Percentiles rank a stretch among this genome's conserved stretches.
Evolutionary conservation across 2,329 filamentous ascomycete species (phyloP).

Genomic region (Gnomoniopsis smithogilvyi): DNA sequence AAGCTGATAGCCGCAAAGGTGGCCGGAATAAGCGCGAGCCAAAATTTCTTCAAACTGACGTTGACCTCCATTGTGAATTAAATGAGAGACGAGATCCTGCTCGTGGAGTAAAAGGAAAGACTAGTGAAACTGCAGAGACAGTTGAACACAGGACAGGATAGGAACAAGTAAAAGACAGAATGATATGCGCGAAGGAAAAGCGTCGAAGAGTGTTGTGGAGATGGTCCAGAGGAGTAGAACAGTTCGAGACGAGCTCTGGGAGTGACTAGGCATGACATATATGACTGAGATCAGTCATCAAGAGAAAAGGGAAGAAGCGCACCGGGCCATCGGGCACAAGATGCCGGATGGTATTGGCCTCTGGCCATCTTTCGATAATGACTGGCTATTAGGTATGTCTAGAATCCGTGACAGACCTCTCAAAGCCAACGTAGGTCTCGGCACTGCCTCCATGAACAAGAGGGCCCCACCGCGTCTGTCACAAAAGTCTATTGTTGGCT

Average conservation of each 20-base stretch:
- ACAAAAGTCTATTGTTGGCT: background rate
- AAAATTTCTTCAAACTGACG: background rate
- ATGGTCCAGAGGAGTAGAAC: background rate
- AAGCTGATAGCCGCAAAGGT: conserved; percentile 32
- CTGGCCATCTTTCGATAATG: background rate
- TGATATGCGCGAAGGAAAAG: background rate
- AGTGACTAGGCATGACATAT: background rate
- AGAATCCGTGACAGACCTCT: background rate
- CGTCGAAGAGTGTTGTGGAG: background rate
- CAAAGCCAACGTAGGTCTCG: background rate
- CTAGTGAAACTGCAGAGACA: background rate
- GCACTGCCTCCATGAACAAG: background rate
- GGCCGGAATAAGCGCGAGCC: conserved; percentile 23
- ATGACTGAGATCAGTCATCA: background rate
- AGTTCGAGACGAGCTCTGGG: background rate
- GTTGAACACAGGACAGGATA: background rate
- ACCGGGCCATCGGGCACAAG: background rate
- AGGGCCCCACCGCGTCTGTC: background rate
- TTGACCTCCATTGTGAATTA: background rate
- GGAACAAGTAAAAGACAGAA: background rate
- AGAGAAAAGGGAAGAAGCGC: background rate
- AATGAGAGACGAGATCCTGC: background rate
- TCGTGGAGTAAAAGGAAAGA: background rate
- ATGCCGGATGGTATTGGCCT: background rate
- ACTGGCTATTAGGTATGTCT: background rate